A percentile compares a stretch with the other conserved stretches of the same genome.
These are phyloP conservation scores for Aegilops speltoides DNA, from an alignment of 176 grass and related monocot genomes.

Conservation along the genomic window DNA sequence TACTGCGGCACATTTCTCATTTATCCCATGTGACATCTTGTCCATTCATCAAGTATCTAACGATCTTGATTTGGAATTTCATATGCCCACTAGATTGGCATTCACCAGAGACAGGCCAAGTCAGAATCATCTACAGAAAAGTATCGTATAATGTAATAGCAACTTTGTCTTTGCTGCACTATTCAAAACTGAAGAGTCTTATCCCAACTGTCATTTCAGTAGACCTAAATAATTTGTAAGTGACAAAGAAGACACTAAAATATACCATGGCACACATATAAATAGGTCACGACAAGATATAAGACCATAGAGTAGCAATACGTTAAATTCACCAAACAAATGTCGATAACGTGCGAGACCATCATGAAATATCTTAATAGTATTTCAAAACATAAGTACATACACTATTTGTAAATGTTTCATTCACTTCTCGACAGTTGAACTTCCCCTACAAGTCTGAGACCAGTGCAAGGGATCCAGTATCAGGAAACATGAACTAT, in stretches of 20 bases:
- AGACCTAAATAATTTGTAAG: constrained; percentile 3
- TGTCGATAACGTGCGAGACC: background rate
- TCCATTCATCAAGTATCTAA: background rate
- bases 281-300: background rate
- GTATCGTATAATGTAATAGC: background rate
- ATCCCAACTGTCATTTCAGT: background rate
- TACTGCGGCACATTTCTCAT: background rate
- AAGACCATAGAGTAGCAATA: background rate
- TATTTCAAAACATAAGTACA: background rate
- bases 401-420: background rate
- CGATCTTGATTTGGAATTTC: background rate
- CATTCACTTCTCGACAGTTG: background rate
- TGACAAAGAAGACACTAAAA: constrained; percentile 2
- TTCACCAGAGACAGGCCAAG: background rate
- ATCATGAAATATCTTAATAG: background rate
- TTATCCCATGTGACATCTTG: background rate
- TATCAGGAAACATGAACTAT: background rate
- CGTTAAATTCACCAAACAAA: background rate
- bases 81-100: background rate
- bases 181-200: background rate
- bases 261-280: background rate
- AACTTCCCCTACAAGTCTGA: background rate
- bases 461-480: background rate
- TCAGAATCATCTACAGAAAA: background rate
- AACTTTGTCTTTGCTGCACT: background rate